Evolutionary conservation across 371 early-diverging fungal species (phyloP).

Genomic region (Mucor sp.): DNA sequence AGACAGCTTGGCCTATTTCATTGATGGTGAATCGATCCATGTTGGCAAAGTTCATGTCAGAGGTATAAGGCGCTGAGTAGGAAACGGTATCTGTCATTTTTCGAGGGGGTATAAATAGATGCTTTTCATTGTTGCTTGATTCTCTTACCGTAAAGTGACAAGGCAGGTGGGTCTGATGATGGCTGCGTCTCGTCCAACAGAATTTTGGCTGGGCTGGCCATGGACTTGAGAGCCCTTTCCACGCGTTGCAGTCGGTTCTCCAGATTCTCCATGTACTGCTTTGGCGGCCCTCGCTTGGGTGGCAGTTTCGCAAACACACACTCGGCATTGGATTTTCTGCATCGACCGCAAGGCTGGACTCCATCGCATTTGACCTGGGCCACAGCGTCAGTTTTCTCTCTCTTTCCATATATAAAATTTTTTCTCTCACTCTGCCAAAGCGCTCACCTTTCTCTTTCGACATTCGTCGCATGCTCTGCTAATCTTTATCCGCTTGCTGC

Average conservation of each 20-base stretch:
- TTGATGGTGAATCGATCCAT: conserved; percentile 39
- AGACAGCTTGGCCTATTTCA: conserved; percentile 49
- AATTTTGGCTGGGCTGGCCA: conserved; percentile 28
- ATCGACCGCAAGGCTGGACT: conserved; percentile 49
- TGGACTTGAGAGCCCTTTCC: conserved; percentile 43
- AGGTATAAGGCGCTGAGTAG: conserved; percentile 30
- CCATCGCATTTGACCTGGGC: conserved; percentile 55
- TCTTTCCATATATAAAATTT: too few relatives aligned
- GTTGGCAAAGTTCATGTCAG: conserved; percentile 4
- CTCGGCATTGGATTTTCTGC: conserved; percentile 36
- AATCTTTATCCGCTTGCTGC: conserved; percentile 44
- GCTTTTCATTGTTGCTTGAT: background rate
- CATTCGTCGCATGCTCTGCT: conserved; percentile 54
- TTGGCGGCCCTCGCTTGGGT: conserved; percentile 49
- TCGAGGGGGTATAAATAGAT: background rate
- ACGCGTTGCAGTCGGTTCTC: conserved; percentile 47
- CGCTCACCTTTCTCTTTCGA: conserved; percentile 50
- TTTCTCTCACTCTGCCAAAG: conserved; percentile 5
- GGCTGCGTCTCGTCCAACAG: conserved; percentile 23
- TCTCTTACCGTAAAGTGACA: background rate
- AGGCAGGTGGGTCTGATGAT: background rate
- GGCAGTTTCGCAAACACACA: conserved; percentile 51
- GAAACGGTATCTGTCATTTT: conserved; percentile 4
- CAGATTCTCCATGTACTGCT: conserved; percentile 51
- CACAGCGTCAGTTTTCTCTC: background rate